Conservation (phyloP, 106 monocot species). For the Dioscorea dumetorum region DNA sequence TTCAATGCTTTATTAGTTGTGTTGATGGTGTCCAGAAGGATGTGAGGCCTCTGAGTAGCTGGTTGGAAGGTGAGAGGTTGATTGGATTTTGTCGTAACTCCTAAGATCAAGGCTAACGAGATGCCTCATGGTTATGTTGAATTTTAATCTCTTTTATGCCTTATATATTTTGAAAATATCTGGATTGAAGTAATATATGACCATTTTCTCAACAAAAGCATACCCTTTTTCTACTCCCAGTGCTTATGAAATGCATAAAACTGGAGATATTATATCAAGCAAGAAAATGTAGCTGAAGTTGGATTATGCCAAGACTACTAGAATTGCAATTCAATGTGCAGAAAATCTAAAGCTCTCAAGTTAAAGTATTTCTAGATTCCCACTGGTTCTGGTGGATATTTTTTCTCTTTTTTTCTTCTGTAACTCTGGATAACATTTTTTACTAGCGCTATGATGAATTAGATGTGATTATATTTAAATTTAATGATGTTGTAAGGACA, state of each 20-base stretch:
- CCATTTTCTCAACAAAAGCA: conserved; percentile 43
- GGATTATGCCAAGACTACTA: conserved; percentile 60
- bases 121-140: conserved; percentile 38
- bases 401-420: too few species aligned
- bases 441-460: too few species aligned
- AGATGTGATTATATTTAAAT: too few species aligned
- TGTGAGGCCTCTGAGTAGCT: conserved; percentile 55
- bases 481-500: too few species aligned
- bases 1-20: neutral
- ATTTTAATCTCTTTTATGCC: neutral
- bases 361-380: conserved; percentile 1
- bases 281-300: conserved; percentile 64
- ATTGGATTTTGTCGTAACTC: conserved; percentile 63
- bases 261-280: conserved; percentile 55
- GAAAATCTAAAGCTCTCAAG: conserved; percentile 73
- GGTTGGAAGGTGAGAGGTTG: conserved; percentile 78
- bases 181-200: neutral
- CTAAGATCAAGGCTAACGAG: conserved; percentile 37
- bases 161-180: neutral
- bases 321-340: conserved; percentile 56
- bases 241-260: conserved; percentile 55
- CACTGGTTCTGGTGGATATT: too few species aligned
- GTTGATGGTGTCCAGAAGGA: conserved; percentile 45
- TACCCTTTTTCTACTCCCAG: conserved; percentile 71
- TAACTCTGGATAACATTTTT: too few species aligned